Evolutionary conservation across 352 stramenopile species (phyloP).

Genomic region (Phytophthora hibernalis): DNA sequence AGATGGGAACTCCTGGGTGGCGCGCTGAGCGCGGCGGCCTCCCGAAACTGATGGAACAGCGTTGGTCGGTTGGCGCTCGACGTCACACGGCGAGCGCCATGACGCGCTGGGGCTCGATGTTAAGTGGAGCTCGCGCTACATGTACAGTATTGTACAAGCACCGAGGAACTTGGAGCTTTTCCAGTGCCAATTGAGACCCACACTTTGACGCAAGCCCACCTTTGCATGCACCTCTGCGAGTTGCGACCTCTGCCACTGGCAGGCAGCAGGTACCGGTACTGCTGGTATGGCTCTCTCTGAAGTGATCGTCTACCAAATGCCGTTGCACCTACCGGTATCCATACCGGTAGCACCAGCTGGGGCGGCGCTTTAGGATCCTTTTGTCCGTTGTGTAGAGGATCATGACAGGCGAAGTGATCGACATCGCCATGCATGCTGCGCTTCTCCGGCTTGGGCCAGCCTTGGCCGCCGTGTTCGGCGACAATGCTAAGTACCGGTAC

Average conservation of each 20-base stretch:
- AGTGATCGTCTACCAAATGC: background rate
- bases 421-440: background rate
- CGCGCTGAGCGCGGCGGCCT: slow-evolving; percentile 25
- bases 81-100: slow-evolving; percentile 13
- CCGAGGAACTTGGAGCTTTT: background rate
- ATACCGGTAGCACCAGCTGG: slow-evolving; percentile 9
- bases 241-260: background rate
- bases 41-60: slow-evolving; percentile 29
- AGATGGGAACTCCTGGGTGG: slow-evolving; percentile 8
- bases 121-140: slow-evolving; percentile 6
- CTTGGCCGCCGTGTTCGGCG: slow-evolving; percentile 6
- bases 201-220: background rate
- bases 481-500: slow-evolving; percentile 3
- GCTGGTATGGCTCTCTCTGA: background rate
- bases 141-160: background rate
- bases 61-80: background rate
- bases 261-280: no score
- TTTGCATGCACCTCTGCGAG: slow-evolving; percentile 17
- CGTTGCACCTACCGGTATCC: background rate
- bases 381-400: no score
- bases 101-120: slow-evolving; percentile 10
- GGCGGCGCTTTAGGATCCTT: slow-evolving; percentile 1
- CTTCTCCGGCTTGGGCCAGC: background rate
- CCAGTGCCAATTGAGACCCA: background rate
- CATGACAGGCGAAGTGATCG: background rate